Percentiles rank a stretch among this genome's conserved stretches.
phyloP scores from a whole-genome alignment of 306 rosid species.

The Castanea sativa region DNA sequence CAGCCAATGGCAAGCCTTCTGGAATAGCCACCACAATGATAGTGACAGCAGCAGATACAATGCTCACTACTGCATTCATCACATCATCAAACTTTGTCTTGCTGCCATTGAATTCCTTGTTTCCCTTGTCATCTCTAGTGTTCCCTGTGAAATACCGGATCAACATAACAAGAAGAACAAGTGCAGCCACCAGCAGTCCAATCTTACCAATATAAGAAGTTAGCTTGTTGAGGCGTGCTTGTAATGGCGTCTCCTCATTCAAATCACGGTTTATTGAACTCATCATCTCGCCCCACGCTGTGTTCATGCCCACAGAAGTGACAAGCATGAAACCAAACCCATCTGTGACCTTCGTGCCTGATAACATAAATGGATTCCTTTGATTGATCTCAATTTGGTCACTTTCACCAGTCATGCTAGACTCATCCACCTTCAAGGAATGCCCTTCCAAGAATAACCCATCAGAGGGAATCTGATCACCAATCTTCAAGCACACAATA shows the following conservation, averaged over 20 bases:
- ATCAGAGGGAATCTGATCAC: conserved; percentile 25
- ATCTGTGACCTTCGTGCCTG: conserved; percentile 27
- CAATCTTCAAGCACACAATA: conserved; percentile 21
- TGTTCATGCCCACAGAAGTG: conserved; percentile 26
- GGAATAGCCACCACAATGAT: conserved; percentile 29
- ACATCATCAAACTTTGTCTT: conserved; percentile 12
- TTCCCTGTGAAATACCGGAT: conserved; percentile 25
- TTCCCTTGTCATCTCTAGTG: conserved; percentile 4
- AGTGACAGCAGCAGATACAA: conserved; percentile 16
- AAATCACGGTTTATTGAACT: conserved; percentile 13
- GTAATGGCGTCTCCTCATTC: conserved; percentile 14
- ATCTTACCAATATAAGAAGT: conserved; percentile 15
- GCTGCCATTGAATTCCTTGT: conserved; percentile 19
- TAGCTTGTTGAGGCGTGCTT: conserved; percentile 24
- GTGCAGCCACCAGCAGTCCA: conserved; percentile 15
- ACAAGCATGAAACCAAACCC: conserved; percentile 27
- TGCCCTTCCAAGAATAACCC: conserved; percentile 24
- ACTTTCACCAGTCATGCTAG: conserved; percentile 30
- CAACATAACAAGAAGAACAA: conserved; percentile 19
- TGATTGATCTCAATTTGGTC: conserved; percentile 6
- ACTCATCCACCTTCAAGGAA: conserved; percentile 25
- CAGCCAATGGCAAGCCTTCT: conserved; percentile 24
- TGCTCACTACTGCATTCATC: conserved; percentile 10
- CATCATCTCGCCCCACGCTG: conserved; percentile 30
- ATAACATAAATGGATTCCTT: conserved; percentile 18